Evolutionary conservation across 495 filamentous ascomycete species (phyloP), one percentile per base, ranked within the genome.

Genomic region (Aspergillus biplanus): DNA sequence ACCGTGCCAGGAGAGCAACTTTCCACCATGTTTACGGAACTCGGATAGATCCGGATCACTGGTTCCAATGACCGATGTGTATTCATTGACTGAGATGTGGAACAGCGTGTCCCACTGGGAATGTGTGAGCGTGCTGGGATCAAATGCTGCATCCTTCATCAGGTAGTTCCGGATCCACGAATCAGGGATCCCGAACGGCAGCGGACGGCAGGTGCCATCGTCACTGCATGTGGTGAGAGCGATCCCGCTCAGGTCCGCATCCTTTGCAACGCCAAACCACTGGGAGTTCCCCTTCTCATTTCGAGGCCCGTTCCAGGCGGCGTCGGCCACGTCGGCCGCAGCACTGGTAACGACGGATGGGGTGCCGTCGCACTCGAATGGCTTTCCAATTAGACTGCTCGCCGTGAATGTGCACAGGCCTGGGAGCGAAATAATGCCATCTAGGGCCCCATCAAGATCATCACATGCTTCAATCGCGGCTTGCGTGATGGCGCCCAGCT

Each of bases 361-460:
- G 18, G 32, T n/a, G 12, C 33, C 39, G n/a, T 18, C 16, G 56
- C 56, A 58, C 12, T 46, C 35, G 7, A 32, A 37, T 12, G 16
- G 13, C 69, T 57, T 68, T 72, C 85, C 86, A 13, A 85, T 73
- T 6, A 89, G 59, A 5, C 67, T 67, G 33, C 77, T 73, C 13
- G 81, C 75, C 58, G 80, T 61, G 59, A 86, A 83, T 31, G 79
- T 65, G 71, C 87, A 90, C 15, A 70, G 66, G 6, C 71, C 66
- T 0, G 86, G 85, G 42, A 74, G 61, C 54, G 81, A 82, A 61
- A 90, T 83, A 59, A 90, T 82, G 37, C 76, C 81, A 68, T 90
- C 88, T 2, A 70, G 61, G 5, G 83, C 69, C 0, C 87, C 86
- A 69, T 90, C 87, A 18, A 80, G 69, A 9, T 52, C 65, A 66